A percentile compares a stretch with the other conserved stretches of the same genome.
These are phyloP conservation scores for Termitomyces sp. DNA, from an alignment of 768 basidiomycete species.

Conservation along the genomic window DNA sequence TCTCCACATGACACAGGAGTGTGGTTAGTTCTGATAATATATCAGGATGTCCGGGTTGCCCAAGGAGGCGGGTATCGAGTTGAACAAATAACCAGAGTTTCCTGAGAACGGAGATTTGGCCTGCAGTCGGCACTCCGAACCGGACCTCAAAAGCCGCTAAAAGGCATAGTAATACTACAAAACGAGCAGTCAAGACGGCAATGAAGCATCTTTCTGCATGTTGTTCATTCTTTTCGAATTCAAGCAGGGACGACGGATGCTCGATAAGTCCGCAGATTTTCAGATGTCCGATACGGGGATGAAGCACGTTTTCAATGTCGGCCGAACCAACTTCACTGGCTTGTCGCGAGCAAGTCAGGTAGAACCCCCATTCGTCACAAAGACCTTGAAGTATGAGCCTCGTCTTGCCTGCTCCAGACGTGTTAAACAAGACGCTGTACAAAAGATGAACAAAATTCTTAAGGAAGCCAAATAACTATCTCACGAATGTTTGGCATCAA, in stretches of 20 bases:
- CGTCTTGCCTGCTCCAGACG: background rate
- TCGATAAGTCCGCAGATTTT: background rate
- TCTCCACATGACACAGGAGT: too few species aligned
- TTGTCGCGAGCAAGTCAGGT: background rate
- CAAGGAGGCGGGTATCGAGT: too few species aligned
- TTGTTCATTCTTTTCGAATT: too few species aligned
- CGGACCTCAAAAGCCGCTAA: background rate
- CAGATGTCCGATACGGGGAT: background rate
- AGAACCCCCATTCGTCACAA: background rate
- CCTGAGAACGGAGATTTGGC: too few species aligned
- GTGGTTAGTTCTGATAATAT: too few species aligned
- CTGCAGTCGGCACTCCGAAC: background rate
- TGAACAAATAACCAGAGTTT: background rate
- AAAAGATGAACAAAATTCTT: too few species aligned
- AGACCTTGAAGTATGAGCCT: background rate
- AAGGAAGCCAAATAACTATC: too few species aligned
- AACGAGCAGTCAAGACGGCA: background rate
- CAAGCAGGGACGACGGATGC: background rate
- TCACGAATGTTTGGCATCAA: too few species aligned
- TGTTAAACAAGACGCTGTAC: too few species aligned
- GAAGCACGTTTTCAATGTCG: background rate
- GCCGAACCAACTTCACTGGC: background rate
- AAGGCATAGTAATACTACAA: too few species aligned
- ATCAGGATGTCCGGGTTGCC: too few species aligned
- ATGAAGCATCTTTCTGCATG: background rate